Conservation (phyloP, 345 rosid genomes). For the Brassica carinata region DNA sequence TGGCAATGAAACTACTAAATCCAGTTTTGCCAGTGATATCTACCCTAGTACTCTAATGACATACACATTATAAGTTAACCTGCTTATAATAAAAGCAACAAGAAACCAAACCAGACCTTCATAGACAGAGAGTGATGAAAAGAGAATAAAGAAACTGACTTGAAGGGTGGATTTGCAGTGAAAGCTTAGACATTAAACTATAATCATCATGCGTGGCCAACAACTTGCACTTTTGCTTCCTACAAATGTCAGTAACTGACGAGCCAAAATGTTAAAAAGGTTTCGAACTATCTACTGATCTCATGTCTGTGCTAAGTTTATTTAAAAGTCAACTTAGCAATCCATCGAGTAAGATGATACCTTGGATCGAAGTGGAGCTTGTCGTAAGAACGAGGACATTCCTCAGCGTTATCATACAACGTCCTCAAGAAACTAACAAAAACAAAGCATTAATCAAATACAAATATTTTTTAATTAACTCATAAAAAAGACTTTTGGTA, state of each 20-base stretch:
- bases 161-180: conserved; percentile 4
- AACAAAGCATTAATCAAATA: conserved; percentile 16
- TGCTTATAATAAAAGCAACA: no score
- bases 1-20: no score
- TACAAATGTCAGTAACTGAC: conserved; percentile 24
- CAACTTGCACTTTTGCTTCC: conserved; percentile 76
- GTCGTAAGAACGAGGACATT: conserved; percentile 96
- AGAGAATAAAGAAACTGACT: no score
- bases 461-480: neutral
- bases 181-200: conserved; percentile 86
- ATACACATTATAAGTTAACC: no score
- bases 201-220: conserved; percentile 95
- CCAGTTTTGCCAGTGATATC: no score
- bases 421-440: conserved; percentile 81
- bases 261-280: neutral
- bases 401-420: conserved; percentile 62
- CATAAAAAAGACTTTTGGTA: neutral
- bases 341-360: conserved; percentile 37
- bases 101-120: no score
- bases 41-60: no score
- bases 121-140: no score
- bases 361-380: conserved; percentile 89
- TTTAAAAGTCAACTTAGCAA: conserved; percentile 18
- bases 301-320: conserved; percentile 6
- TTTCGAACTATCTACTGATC: neutral